Evolutionary conservation across 1,139 yeast species (phyloP), one percentile per base, ranked within the genome.

Genomic region (Taphrina populina): DNA sequence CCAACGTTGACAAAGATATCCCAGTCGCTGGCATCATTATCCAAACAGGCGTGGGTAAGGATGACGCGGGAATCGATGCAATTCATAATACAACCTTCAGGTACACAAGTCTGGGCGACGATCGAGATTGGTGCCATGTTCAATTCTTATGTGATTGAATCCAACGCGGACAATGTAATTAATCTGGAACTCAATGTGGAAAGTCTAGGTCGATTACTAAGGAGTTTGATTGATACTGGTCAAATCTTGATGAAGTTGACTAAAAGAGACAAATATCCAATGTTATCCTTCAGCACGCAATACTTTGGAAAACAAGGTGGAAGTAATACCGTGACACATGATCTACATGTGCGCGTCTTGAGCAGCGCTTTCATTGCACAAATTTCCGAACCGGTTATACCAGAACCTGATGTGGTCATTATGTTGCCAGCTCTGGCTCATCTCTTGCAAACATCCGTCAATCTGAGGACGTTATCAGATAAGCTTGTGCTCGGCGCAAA

Each of bases 21-120:
- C 11, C 78, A 7, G 72, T 71, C 61, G 6, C 49, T 59, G 34
- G 60, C 56, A 26, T 40, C 40, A 11, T 30, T 57, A 20, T 41
- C 54, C 23, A 53, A 39, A 20, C 40, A 54, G 30, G 44, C 53
- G 27, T 52, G 59, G 61, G 20, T 59, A 8, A 39, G 54, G 4
- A 43, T 57, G 13, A 41, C 58, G 19, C 58, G 58, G 15, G 56
- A 47, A 13, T 19, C 49, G 13, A 46, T 56, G n/a, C 55, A 58
- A 30, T 58, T 58, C 37, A 44, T 58, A 19, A 40, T 58, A 15
- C 60, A 60, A 15, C 57, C 47, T 15, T 29, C 51, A 11, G 30
- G 49, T 17, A 56, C 59, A 4, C 60, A 58, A 30, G 59, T 58
- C 26, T 58, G 60, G 57, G 57, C 59, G 51, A 21, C 37, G 23